Evolutionary conservation across 2,329 filamentous ascomycete species (phyloP).

Genomic region (Paracorniculantispora psalliotae): DNA sequence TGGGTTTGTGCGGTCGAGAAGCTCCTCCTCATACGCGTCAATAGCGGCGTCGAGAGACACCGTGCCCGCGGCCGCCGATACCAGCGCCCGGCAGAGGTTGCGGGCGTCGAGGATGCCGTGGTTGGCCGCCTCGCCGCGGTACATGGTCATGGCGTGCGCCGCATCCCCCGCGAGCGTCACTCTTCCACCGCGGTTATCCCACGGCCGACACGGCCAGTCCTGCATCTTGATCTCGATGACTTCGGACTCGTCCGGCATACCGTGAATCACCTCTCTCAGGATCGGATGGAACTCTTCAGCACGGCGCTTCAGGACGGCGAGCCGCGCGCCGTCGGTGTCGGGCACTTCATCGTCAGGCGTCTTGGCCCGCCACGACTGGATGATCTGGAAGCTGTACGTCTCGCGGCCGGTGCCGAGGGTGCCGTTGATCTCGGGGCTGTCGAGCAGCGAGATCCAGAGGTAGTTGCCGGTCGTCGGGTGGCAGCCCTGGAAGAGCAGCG

Average conservation of each 20-base stretch:
- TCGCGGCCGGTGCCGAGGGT: constrained; percentile 27
- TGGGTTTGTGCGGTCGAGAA: constrained; percentile 24
- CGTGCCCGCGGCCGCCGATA: constrained; percentile 15
- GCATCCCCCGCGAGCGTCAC: constrained; percentile 49
- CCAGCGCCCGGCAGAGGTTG: constrained; percentile 23
- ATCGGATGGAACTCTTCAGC: constrained; percentile 30
- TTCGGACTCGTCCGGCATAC: constrained; percentile 37
- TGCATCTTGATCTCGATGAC: constrained; percentile 31
- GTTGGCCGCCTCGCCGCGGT: constrained; percentile 35
- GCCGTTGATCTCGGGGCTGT: constrained; percentile 33
- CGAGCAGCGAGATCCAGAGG: constrained; percentile 45
- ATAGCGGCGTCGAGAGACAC: constrained; percentile 17
- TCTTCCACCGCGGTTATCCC: constrained; percentile 38
- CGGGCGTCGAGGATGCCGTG: constrained; percentile 37
- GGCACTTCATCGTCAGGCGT: constrained; percentile 30
- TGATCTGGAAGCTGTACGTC: constrained; percentile 39
- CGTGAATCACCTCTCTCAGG: constrained; percentile 37
- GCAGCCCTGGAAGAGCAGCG: constrained; percentile 49
- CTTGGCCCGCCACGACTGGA: constrained; percentile 41
- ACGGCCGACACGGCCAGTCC: constrained; percentile 34
- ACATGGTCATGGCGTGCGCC: constrained; percentile 57
- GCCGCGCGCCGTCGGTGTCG: constrained; percentile 24
- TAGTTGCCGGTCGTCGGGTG: constrained; percentile 46
- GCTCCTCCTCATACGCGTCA: constrained; percentile 27
- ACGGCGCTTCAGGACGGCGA: constrained; percentile 36